phyloP scores from a whole-genome alignment of 2,329 filamentous ascomycete genomes.

The Cytospora mali region DNA sequence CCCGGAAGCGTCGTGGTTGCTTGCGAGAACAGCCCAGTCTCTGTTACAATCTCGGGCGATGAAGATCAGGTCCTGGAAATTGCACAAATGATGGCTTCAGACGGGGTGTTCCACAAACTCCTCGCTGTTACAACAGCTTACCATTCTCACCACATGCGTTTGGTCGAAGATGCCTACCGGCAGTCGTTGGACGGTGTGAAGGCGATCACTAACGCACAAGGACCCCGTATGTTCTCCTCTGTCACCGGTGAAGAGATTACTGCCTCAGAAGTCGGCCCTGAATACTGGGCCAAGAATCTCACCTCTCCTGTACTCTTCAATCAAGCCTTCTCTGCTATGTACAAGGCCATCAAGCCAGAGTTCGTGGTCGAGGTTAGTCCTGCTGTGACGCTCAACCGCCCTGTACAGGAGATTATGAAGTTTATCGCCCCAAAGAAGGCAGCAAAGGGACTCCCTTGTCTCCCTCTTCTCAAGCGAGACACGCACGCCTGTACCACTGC shows the following conservation, averaged over 20 bases:
- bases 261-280: conserved; percentile 35
- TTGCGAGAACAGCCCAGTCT: conserved; percentile 49
- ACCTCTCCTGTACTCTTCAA: conserved; percentile 48
- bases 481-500: conserved; percentile 15
- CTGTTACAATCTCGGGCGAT: conserved; percentile 48
- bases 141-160: conserved; percentile 49
- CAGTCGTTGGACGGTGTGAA: conserved; percentile 33
- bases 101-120: conserved; percentile 39
- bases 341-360: conserved; percentile 35
- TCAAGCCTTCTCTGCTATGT: conserved; percentile 42
- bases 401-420: conserved; percentile 39
- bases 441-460: conserved; percentile 5
- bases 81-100: conserved; percentile 36
- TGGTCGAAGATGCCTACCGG: conserved; percentile 43
- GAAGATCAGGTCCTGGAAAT: conserved; percentile 37
- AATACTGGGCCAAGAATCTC: conserved; percentile 53
- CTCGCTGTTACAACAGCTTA: conserved; percentile 46
- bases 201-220: background rate
- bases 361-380: conserved; percentile 48
- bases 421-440: conserved; percentile 4
- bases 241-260: conserved; percentile 34
- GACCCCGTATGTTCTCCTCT: conserved; percentile 44
- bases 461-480: conserved; percentile 19
- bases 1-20: conserved; percentile 40
- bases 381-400: conserved; percentile 40